Base-by-base conservation (phyloP, 192 early-diverging fungal genomes). In the Geranomyces variabilis region DNA sequence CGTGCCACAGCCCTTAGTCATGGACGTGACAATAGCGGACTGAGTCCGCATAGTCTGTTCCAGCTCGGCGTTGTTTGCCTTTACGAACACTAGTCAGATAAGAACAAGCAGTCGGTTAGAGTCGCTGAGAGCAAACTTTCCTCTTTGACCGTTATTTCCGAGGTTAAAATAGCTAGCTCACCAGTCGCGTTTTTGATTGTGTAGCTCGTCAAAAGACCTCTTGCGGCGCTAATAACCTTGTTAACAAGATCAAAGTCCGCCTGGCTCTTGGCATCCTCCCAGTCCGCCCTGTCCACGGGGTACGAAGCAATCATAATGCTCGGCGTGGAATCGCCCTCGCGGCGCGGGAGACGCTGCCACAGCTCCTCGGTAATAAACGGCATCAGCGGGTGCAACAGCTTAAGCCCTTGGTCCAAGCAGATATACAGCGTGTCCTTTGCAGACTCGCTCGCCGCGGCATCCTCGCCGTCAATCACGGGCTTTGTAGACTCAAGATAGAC, bases 321-420 rank as follows among this genome's bases (percentile, higher is more conserved):
- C 34, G 73, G 64, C 5, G 66, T 60, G 26, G 70, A 68, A 71
- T 95, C 92, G 58, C 85, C 88, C 33, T 84, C 78, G 60, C 95
- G 90, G 22, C 93, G 88, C 24, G 91, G 94, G 41, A 98, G 80
- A 61, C 96, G 90, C 83, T 99, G 97, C 85, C 89, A 99, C 76
- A 99, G 85, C 84, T 99, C 97, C 79, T 99, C 97, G 36, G 97
- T 99, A 56, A 99, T 90, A 78, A 93, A 99, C 19, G 97, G 97
- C 93, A 97, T 97, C 83, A 99, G 93, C 47, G 97, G 97, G 73
- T 98, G 96, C 71, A 99, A 83, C 62, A 99, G 81, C 73, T 88
- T 92, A 70, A 99, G 83, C 15, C 92, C 96, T 62, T 85, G 81
- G 69, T 99, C 96, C 60, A 98, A 84, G 80, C 94, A 96, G 6